Base-by-base conservation (phyloP, 495 filamentous ascomycete species). In the Tuber melanosporum region DNA sequence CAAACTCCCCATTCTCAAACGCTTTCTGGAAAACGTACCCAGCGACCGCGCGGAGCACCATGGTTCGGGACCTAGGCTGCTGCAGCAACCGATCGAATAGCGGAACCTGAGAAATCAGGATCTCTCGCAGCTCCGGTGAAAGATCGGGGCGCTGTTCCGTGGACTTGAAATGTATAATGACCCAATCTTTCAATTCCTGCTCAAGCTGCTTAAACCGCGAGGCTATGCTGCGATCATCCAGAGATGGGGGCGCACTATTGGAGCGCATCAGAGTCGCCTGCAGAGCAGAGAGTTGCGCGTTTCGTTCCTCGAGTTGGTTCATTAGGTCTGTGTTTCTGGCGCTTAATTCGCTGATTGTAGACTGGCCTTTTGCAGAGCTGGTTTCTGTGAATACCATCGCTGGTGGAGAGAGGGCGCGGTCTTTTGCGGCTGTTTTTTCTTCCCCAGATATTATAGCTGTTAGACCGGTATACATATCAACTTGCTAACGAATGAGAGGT, bases 161-260 rank as follows among this genome's bases (percentile, higher is more conserved):
- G 32, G 57, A 66, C 14, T 66, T 66, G 57, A 66, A 66, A 19
- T 66, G 57, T 66, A 66, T 66, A 17, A 66, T 66, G 57, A 66
- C 26, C 57, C 57, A 75, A 45, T 75, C 73, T 41, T 75, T 75
- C 22, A 75, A n/a, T 42, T 73, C 73, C 52, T 73, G 52, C 9
- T 41, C 45, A 15, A 75, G 39, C 52, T 49, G 41, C 39, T 73
- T 46, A 72, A 75, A 73, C 39, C 45, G 52, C 41, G n/a, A 72
- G 19, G 52, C 73, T 41, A 75, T 42, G 22, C 19, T 73, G 3
- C 73, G 73, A 70, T 75, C 73, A 70, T 75, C 73, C 19, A 75
- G 41, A 42, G 57, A 70, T 15, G 57, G 52, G 7, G 73, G 39
- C n/a, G 22, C 41, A 20, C 36, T 72, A 43, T 22, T 72, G 39